These are phyloP conservation scores for Papiliotrema laurentii DNA, from an alignment of 1,284 basidiomycete species.

Conservation along the genomic window DNA sequence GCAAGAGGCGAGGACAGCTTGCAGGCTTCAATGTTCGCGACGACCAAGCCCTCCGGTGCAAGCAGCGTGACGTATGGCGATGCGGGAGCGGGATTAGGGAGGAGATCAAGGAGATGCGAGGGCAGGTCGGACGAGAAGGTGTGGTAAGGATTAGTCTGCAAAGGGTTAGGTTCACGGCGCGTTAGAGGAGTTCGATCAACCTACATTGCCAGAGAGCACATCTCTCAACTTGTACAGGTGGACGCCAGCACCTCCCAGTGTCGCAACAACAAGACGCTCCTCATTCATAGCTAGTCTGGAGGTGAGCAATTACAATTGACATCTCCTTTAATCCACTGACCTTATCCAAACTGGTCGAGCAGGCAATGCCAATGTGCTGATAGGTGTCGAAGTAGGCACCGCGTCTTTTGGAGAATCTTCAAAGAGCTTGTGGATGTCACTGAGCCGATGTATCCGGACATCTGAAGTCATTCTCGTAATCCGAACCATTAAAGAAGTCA, in stretches of 20 bases:
- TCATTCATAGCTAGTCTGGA: constrained; percentile 39
- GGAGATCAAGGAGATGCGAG: constrained; percentile 38
- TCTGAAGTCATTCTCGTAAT: constrained; percentile 18
- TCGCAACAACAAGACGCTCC: constrained; percentile 36
- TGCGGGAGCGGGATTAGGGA: constrained; percentile 48
- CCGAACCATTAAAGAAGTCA: neutral
- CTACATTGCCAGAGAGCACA: constrained; percentile 34
- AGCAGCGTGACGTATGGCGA: constrained; percentile 31
- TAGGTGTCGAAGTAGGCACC: constrained; percentile 17
- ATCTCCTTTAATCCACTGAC: constrained; percentile 16
- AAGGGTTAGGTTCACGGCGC: constrained; percentile 2
- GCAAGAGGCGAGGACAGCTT: constrained; percentile 20
- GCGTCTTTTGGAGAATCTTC: constrained; percentile 31
- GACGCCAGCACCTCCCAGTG: constrained; percentile 24
- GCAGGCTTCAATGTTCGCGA: constrained; percentile 36
- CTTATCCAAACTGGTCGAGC: constrained; percentile 44
- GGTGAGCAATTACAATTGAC: neutral
- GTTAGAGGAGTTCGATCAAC: constrained; percentile 6
- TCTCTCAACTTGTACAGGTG: constrained; percentile 32
- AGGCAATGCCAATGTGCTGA: constrained; percentile 24
- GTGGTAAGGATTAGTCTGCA: constrained; percentile 34
- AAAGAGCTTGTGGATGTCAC: constrained; percentile 26
- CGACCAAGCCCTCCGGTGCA: constrained; percentile 34
- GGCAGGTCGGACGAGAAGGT: constrained; percentile 36
- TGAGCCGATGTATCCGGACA: constrained; percentile 37